phyloP scores from a whole-genome alignment of 1,139 yeast species.

The Zygoascus hellenicus region DNA sequence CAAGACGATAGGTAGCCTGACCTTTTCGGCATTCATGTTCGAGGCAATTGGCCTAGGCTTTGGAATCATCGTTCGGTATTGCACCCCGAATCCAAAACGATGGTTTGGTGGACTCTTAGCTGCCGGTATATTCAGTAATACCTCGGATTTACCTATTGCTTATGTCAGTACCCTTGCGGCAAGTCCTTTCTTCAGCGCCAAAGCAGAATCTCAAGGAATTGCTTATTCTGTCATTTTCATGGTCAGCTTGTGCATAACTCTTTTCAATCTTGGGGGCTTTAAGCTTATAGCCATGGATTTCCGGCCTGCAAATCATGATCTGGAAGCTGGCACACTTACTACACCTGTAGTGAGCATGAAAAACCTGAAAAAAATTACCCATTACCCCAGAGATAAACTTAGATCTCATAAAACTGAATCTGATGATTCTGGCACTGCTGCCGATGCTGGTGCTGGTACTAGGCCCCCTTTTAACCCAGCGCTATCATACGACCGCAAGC shows the following conservation, averaged over 20 bases:
- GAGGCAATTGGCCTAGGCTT: constrained; percentile 30
- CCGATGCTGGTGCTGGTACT: not conserved
- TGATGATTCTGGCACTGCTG: not conserved
- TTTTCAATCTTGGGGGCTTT: constrained; percentile 74
- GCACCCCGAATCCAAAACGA: constrained; percentile 53
- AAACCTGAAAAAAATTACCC: not conserved
- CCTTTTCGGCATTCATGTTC: constrained; percentile 54
- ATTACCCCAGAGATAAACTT: not conserved
- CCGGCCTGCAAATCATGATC: constrained; percentile 11
- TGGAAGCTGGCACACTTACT: not conserved
- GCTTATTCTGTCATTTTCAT: constrained; percentile 80
- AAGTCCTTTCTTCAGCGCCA: constrained; percentile 53
- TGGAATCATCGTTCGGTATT: constrained; percentile 29
- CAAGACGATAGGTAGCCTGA: constrained; percentile 67
- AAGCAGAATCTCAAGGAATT: constrained; percentile 68
- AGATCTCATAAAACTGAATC: not conserved
- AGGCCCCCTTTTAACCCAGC: not conserved
- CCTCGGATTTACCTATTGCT: constrained; percentile 85
- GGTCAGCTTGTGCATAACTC: constrained; percentile 61
- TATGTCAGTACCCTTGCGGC: constrained; percentile 73
- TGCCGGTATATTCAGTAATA: constrained; percentile 58
- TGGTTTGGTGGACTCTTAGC: constrained; percentile 77
- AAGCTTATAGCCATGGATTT: constrained; percentile 70
- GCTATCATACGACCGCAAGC: not conserved
- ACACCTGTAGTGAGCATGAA: not conserved